Evolutionary conservation across 2,329 filamentous ascomycete species (phyloP), one percentile per base, ranked within the genome.

Genomic region (Fusarium sp.): DNA sequence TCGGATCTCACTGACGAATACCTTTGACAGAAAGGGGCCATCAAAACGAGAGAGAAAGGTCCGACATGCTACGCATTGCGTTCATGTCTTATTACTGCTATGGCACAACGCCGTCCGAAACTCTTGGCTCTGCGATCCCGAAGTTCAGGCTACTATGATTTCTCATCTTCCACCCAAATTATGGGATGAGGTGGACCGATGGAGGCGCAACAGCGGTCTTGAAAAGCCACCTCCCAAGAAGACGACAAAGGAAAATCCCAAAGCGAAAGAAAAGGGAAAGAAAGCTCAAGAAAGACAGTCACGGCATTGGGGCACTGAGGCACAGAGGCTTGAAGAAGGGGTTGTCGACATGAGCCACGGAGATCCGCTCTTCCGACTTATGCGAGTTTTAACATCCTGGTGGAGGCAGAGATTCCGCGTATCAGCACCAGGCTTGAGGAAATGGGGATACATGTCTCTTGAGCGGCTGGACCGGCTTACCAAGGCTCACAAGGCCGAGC

Each of bases 81-180:
- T 98, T 75, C 97, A 99, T 82, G 95, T 98, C 2, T 92, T 97
- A 80, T 90, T 91, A 62, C 85, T 99, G 17, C 88, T 99, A 69
- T 98, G 93, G 88, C 95, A 98, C 81, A 98, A 98, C 79, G 90
- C 94, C 0, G 83, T 97, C 15, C 90, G 94, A 47, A 98, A 98
- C 80, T 87, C 90, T 0, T 98, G 96, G 92, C 84, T 95, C 22
- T 94, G 94, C 75, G 94, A 98, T 77, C 82, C 88, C 4, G 90
- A 93, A 71, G 87, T 97, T 0, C 94, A 97, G 71, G 90, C 91
- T 12, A 93, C 91, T 17, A 86, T 98, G 80, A 87, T 97, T 5
- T 90, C 91, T n/a, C 92, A 94, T 66, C 78, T 98, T 8, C 88
- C 93, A 0, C 86, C 90, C 0, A 88, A 89, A 7, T 85, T 96